A percentile compares a stretch with the other conserved stretches of the same genome.
phyloP scores from a whole-genome alignment of 1,284 basidiomycete species.

The Pulchroboletus neoregius region DNA sequence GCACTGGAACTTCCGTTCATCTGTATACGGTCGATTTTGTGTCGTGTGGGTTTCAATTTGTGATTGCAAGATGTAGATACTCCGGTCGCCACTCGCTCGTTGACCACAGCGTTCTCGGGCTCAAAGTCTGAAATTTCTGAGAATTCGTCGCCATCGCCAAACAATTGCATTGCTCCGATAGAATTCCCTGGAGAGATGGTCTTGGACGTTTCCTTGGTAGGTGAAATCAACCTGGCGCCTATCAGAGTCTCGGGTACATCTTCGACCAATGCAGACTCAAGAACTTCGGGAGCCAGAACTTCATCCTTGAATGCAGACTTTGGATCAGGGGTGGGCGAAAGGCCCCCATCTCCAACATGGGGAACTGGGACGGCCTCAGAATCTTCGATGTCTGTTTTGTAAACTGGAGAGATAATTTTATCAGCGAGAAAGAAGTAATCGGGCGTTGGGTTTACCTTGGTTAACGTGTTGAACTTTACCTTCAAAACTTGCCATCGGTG shows the following conservation, averaged over 20 bases:
- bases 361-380: background rate
- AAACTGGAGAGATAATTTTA: slow-evolving; percentile 20
- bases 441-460: slow-evolving; percentile 19
- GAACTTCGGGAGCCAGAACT: background rate
- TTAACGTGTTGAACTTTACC: slow-evolving; percentile 33
- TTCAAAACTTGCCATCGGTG: slow-evolving; percentile 29
- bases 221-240: background rate
- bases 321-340: background rate
- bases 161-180: background rate
- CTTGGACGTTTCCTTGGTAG: background rate
- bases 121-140: slow-evolving; percentile 32
- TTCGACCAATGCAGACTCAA: background rate
- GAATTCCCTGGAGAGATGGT: background rate
- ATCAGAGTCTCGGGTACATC: background rate
- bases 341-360: background rate
- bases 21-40: background rate
- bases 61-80: background rate
- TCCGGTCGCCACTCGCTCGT: background rate
- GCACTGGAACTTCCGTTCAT: background rate
- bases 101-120: slow-evolving; percentile 2
- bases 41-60: background rate
- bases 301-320: slow-evolving; percentile 1
- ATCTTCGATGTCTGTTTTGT: slow-evolving; percentile 28
- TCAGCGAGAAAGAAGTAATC: background rate
- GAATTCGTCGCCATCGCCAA: slow-evolving; percentile 17